Evolutionary conservation across 768 basidiomycete species (phyloP), one percentile per base, ranked within the genome.

Genomic region (Rhizopogon vulgaris): DNA sequence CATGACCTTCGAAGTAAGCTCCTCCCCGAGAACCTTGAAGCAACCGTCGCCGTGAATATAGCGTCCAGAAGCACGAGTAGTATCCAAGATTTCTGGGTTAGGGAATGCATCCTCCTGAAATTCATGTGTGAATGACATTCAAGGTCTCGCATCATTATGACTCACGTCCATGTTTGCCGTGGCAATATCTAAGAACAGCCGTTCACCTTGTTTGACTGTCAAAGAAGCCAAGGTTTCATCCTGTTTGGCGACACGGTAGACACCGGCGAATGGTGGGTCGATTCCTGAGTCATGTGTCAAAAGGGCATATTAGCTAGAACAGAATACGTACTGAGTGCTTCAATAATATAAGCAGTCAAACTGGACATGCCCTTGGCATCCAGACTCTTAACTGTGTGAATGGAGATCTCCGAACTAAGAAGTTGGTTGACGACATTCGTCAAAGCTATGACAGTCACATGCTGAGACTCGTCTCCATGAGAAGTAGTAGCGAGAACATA

Each of bases 241-340:
- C 47, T 71, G 72, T 41, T 75, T 64, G 0, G 79, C 76, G 51
- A 78, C 63, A 43, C 85, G 85, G 59, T 78, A 83, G 30, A 79
- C 78, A 50, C 89, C 87, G 49, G 75, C 77, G 72, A 90, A 83
- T 2, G 83, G 77, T 8, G 89, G 87, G 40, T 85, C 83, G 47
- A 88, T 72, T 50, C 89, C 87, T 90, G 49, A 49, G 1, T 52
- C 7, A 25, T 14, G 14, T 11, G 38, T 63, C 17, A 62, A 51
- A 12, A 51, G 38, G 2, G 11, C 25, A 25, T 5, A 25, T 8
- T 15, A 4, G 34, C 11, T n/a, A 32, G 41, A 12, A 34, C 9
- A 4, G 15, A 52, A 15, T 0, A 78, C 85, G 59, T 49, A 88
- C 87, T 79, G 54, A 89, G 63, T 10, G 85, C 85, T 63, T 92